Evolutionary conservation across 164 flowering plant species (phyloP).

Genomic region (Cinnamomum micranthum): DNA sequence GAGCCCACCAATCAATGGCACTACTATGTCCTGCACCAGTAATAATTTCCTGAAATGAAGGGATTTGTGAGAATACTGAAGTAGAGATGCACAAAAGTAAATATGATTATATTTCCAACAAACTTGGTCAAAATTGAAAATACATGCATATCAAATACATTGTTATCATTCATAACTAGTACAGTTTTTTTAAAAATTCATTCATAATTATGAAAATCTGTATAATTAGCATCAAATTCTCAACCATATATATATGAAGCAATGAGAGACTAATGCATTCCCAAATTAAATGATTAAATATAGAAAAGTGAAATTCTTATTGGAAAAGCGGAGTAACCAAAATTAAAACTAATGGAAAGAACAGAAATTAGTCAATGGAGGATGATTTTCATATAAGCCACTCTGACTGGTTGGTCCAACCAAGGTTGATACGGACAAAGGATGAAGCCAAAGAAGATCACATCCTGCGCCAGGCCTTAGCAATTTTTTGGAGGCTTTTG

Average conservation of each 20-base stretch:
- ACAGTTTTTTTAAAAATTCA: neutral
- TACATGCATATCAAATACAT: neutral
- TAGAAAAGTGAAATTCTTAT: neutral
- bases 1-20: conserved; percentile 99
- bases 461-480: no score
- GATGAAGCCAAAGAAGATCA: no score
- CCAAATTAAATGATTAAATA: no score
- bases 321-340: neutral
- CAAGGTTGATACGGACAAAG: no score
- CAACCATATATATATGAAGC: no score
- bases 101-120: neutral
- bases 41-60: conserved; percentile 79
- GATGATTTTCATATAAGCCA: neutral
- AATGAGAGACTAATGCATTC: no score
- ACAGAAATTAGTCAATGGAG: neutral
- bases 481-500: neutral
- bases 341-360: neutral
- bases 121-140: neutral
- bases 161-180: neutral
- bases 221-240: no score
- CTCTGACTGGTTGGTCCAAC: neutral
- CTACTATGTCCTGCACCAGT: conserved; percentile 91
- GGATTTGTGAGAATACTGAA: conserved; percentile 6
- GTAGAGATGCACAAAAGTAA: neutral
- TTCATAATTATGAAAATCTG: no score